Evolutionary conservation across 2,329 filamentous ascomycete genomes (phyloP).

Genomic region (Paraconiothyrium brasiliense): DNA sequence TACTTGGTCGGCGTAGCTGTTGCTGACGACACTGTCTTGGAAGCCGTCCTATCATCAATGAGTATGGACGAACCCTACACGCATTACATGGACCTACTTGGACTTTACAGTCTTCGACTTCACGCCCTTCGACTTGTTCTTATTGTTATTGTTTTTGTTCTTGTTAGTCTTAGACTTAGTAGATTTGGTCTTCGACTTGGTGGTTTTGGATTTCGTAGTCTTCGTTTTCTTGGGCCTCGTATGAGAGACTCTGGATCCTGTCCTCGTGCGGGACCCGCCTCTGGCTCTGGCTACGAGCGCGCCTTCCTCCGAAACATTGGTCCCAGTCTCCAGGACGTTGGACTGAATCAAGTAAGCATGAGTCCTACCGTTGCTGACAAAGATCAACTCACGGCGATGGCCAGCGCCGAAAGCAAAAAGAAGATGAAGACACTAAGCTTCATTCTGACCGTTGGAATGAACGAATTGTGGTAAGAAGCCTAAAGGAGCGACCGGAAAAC

Average conservation of each 20-base stretch:
- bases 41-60: background rate
- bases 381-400: too few species aligned
- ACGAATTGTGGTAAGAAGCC: too few species aligned
- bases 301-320: too few species aligned
- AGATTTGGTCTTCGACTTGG: background rate
- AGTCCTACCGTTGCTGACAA: too few species aligned
- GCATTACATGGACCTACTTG: background rate
- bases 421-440: background rate
- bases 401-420: background rate
- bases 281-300: too few species aligned
- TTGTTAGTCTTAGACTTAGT: background rate
- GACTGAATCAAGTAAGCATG: too few species aligned
- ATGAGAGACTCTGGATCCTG: too few species aligned
- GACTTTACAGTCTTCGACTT: background rate
- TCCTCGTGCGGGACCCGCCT: too few species aligned
- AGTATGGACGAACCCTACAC: background rate
- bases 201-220: background rate
- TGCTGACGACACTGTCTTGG: background rate
- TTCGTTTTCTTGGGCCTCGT: background rate
- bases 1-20: background rate
- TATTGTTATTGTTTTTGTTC: background rate
- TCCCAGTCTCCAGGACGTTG: too few species aligned
- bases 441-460: too few species aligned
- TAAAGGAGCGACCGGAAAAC: too few species aligned
- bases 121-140: background rate